A percentile compares a stretch with the other conserved stretches of the same genome.
These are phyloP conservation scores for Pichia californica DNA, from an alignment of 805 yeast genomes.

Conservation along the genomic window DNA sequence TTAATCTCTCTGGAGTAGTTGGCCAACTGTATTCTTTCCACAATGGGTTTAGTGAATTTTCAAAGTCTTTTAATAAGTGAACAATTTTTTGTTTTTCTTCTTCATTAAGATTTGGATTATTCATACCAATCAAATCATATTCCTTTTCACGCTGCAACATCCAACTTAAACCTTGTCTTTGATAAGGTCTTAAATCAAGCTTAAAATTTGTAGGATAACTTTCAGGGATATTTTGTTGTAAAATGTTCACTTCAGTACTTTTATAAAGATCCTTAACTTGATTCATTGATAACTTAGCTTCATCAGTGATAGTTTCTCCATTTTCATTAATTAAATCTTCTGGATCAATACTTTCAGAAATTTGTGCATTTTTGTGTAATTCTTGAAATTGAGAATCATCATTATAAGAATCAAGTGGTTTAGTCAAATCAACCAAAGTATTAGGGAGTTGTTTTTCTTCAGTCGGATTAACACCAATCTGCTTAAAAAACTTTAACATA, in stretches of 20 bases:
- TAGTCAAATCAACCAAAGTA: conserved; percentile 23
- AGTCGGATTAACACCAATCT: conserved; percentile 9
- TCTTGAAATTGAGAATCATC: conserved; percentile 17
- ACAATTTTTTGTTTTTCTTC: conserved; percentile 20
- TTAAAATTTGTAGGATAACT: conserved; percentile 53
- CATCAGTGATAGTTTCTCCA: conserved; percentile 9
- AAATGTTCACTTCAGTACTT: conserved; percentile 43
- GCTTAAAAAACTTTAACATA: conserved; percentile 15
- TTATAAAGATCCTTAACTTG: conserved; percentile 72
- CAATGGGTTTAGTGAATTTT: conserved; percentile 68
- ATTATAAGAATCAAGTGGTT: conserved; percentile 55
- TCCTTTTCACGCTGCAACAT: conserved; percentile 77
- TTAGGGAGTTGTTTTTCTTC: background rate
- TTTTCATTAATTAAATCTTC: conserved; percentile 1
- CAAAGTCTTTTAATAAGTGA: conserved; percentile 22
- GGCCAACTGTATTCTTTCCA: conserved; percentile 86
- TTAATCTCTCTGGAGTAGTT: conserved; percentile 15
- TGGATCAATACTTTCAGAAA: background rate
- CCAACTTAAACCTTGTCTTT: conserved; percentile 83
- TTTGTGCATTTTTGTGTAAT: conserved; percentile 9
- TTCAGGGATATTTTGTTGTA: conserved; percentile 54
- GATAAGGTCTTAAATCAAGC: conserved; percentile 64
- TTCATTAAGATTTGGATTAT: conserved; percentile 21
- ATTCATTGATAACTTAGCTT: conserved; percentile 43
- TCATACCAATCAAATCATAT: conserved; percentile 34